phyloP scores from a whole-genome alignment of 2,329 filamentous ascomycete genomes.

The Colletotrichum falcatum region DNA sequence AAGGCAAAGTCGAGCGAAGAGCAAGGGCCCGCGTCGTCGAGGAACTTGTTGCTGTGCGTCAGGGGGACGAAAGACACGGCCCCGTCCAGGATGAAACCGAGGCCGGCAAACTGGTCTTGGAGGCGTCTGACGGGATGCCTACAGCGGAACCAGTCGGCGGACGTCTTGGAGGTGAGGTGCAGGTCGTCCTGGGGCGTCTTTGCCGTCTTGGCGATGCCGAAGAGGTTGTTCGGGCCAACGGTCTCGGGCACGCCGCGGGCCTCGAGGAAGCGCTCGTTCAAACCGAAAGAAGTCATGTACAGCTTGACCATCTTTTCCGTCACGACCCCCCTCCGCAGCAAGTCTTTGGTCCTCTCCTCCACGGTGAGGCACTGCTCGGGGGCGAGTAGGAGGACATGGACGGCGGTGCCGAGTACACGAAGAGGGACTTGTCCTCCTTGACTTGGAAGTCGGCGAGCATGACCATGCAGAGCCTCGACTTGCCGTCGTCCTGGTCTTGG shows the following conservation, averaged over 20 bases:
- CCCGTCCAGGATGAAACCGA: constrained; percentile 60
- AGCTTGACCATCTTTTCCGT: constrained; percentile 43
- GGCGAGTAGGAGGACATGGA: constrained; percentile 48
- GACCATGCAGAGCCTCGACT: constrained; percentile 54
- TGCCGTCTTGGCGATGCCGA: constrained; percentile 54
- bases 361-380: constrained; percentile 45
- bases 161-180: constrained; percentile 50
- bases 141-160: constrained; percentile 57
- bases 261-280: constrained; percentile 50
- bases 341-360: constrained; percentile 31
- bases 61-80: constrained; percentile 58
- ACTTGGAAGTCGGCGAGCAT: constrained; percentile 61
- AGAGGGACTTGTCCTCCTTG: constrained; percentile 49
- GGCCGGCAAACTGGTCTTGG: constrained; percentile 51
- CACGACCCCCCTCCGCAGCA: constrained; percentile 46
- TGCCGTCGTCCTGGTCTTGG: constrained; percentile 54
- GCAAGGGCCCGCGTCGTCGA: constrained; percentile 58
- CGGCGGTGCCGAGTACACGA: constrained; percentile 55
- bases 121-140: constrained; percentile 41
- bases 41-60: constrained; percentile 54
- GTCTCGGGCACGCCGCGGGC: constrained; percentile 52
- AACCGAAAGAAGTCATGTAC: constrained; percentile 47
- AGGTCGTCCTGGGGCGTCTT: constrained; percentile 49
- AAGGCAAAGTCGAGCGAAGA: constrained; percentile 64
- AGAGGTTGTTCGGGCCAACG: constrained; percentile 57